These are phyloP conservation scores for Ogataea nitratoaversa DNA, from an alignment of 805 yeast species.

Conservation along the genomic window DNA sequence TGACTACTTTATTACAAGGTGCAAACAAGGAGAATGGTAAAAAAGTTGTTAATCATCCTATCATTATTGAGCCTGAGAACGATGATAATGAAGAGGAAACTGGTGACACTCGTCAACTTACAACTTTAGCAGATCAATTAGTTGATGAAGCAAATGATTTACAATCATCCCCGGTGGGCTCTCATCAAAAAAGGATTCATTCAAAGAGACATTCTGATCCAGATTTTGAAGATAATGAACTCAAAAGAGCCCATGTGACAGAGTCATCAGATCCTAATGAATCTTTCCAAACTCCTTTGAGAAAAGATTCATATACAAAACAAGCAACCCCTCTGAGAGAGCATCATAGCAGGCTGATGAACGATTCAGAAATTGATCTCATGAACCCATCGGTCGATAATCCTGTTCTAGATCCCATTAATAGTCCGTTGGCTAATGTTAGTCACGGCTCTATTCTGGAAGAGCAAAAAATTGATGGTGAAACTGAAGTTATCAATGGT, in stretches of 20 bases:
- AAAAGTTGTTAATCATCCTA: background rate
- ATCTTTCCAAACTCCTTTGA: slow-evolving; percentile 21
- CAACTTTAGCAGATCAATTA: no score
- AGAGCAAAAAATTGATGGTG: slow-evolving; percentile 23
- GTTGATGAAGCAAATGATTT: slow-evolving; percentile 2
- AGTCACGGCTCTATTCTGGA: slow-evolving; percentile 24
- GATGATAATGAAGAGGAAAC: background rate
- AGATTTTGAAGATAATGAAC: background rate
- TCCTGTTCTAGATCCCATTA: slow-evolving; percentile 17
- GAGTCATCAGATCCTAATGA: slow-evolving; percentile 1
- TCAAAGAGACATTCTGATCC: slow-evolving; percentile 16
- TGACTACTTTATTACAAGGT: slow-evolving; percentile 15
- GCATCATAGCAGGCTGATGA: slow-evolving; percentile 22
- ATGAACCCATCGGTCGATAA: slow-evolving; percentile 7
- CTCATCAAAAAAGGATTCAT: slow-evolving; percentile 16
- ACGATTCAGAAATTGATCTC: slow-evolving; percentile 17
- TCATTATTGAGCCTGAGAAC: background rate
- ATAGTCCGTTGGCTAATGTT: slow-evolving; percentile 31
- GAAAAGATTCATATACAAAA: slow-evolving; percentile 4
- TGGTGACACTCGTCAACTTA: no score
- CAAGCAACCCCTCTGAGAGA: slow-evolving; percentile 20
- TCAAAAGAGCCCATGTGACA: slow-evolving; percentile 9
- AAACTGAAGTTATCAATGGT: slow-evolving; percentile 23
- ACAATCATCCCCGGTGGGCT: slow-evolving; percentile 23
- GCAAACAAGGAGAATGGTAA: slow-evolving; percentile 20